These are phyloP conservation scores for Xanthoconium stramineum DNA, from an alignment of 768 basidiomycete species.

Conservation along the genomic window DNA sequence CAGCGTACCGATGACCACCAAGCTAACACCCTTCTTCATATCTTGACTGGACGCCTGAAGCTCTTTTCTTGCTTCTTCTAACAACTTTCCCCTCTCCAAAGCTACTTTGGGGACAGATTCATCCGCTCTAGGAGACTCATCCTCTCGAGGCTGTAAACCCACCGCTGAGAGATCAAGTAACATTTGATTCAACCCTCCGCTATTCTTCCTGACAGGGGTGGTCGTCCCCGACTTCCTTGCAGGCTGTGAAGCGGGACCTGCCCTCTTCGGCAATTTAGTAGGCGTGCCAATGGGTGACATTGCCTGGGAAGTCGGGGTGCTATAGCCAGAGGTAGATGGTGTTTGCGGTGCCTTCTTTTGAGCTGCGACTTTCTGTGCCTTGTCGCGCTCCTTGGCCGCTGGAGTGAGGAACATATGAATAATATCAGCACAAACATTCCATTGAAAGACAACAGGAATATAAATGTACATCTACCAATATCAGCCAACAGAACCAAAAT, in stretches of 20 bases:
- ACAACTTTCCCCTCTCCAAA: slow-evolving; percentile 73
- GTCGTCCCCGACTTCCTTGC: slow-evolving; percentile 39
- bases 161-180: slow-evolving; percentile 72
- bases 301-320: slow-evolving; percentile 41
- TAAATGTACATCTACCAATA: slow-evolving; percentile 29
- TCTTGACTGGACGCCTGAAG: slow-evolving; percentile 46
- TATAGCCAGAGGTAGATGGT: slow-evolving; percentile 37
- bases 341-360: slow-evolving; percentile 39
- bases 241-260: slow-evolving; percentile 26
- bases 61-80: slow-evolving; percentile 70
- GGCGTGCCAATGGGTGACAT: slow-evolving; percentile 41
- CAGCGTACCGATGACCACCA: slow-evolving; percentile 85
- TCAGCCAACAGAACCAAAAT: slow-evolving; percentile 13
- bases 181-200: slow-evolving; percentile 46
- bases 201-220: slow-evolving; percentile 37
- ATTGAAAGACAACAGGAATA: slow-evolving; percentile 28
- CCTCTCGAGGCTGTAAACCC: slow-evolving; percentile 55
- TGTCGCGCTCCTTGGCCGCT: slow-evolving; percentile 82
- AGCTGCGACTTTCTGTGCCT: slow-evolving; percentile 53
- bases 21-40: slow-evolving; percentile 68
- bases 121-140: slow-evolving; percentile 33
- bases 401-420: slow-evolving; percentile 33
- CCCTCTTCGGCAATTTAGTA: slow-evolving; percentile 42
- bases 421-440: slow-evolving; percentile 38
- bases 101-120: slow-evolving; percentile 61